Conservation (phyloP, 192 early-diverging fungal genomes). For the Radiomyces spectabilis region DNA sequence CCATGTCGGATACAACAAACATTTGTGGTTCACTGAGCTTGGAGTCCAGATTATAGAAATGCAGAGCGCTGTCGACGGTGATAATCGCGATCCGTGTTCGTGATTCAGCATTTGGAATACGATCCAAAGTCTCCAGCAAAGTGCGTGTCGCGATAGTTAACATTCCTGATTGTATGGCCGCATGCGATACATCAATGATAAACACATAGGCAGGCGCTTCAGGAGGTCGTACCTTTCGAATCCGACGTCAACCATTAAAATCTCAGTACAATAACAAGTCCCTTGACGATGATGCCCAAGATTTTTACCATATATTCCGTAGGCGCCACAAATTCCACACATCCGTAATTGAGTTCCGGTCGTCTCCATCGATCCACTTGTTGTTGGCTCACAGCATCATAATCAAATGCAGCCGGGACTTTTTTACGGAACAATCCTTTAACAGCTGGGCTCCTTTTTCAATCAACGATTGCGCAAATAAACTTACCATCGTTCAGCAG, state of each 20-base stretch:
- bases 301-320: constrained; percentile 85
- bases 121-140: constrained; percentile 75
- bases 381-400: constrained; percentile 65
- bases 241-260: background rate
- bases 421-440: background rate
- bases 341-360: constrained; percentile 79
- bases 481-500: constrained; percentile 77
- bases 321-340: constrained; percentile 93
- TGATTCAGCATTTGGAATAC: constrained; percentile 82
- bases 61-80: constrained; percentile 80
- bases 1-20: constrained; percentile 87
- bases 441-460: too few species aligned
- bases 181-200: constrained; percentile 89
- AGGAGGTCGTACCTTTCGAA: constrained; percentile 72
- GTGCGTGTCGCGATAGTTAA: constrained; percentile 73
- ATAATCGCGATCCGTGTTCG: constrained; percentile 87
- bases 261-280: too few species aligned
- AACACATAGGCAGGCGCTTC: constrained; percentile 92
- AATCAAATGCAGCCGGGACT: constrained; percentile 71
- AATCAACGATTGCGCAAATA: too few species aligned
- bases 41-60: constrained; percentile 86
- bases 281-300: background rate
- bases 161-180: constrained; percentile 82
- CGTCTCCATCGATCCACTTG: constrained; percentile 81
- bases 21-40: constrained; percentile 81